Evolutionary conservation across 1,284 basidiomycete genomes (phyloP).

Genomic region (Tilletia walkeri): DNA sequence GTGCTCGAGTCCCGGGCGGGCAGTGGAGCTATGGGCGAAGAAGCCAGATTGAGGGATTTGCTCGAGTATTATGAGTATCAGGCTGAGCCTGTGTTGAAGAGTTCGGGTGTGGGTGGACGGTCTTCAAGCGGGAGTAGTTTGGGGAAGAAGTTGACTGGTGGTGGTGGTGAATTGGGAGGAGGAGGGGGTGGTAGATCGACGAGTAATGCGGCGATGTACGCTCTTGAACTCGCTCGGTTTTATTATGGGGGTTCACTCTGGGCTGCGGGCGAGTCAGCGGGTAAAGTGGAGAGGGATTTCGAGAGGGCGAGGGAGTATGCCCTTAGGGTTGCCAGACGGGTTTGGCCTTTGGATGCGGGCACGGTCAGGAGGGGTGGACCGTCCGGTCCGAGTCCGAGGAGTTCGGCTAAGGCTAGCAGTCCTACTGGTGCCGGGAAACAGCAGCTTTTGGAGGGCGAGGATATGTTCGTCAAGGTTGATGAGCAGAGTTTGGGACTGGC

Average conservation of each 20-base stretch:
- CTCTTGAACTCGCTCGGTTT: conserved; percentile 40
- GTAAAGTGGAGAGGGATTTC: conserved; percentile 43
- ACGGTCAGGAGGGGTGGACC: conserved; percentile 37
- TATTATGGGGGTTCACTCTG: conserved; percentile 52
- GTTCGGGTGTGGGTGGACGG: background rate
- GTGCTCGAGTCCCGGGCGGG: conserved; percentile 53
- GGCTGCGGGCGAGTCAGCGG: conserved; percentile 42
- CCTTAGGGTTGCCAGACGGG: conserved; percentile 32
- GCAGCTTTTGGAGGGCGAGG: conserved; percentile 25
- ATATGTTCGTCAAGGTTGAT: conserved; percentile 36
- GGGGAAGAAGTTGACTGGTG: background rate
- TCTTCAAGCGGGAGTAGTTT: too few species aligned
- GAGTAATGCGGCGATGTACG: conserved; percentile 26
- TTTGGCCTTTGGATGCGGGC: conserved; percentile 47
- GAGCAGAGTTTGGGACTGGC: conserved; percentile 29
- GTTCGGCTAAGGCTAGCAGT: background rate
- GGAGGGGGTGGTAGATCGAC: background rate
- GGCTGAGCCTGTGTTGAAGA: conserved; percentile 32
- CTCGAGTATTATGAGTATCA: conserved; percentile 63
- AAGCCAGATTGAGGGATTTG: conserved; percentile 67
- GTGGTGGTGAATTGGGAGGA: background rate
- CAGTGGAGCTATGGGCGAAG: conserved; percentile 30
- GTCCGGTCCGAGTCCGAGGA: background rate
- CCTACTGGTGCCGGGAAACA: background rate
- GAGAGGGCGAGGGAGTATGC: conserved; percentile 35